Conservation (phyloP, 2,329 filamentous ascomycete genomes). For the Emmonsiellopsis sp. region DNA sequence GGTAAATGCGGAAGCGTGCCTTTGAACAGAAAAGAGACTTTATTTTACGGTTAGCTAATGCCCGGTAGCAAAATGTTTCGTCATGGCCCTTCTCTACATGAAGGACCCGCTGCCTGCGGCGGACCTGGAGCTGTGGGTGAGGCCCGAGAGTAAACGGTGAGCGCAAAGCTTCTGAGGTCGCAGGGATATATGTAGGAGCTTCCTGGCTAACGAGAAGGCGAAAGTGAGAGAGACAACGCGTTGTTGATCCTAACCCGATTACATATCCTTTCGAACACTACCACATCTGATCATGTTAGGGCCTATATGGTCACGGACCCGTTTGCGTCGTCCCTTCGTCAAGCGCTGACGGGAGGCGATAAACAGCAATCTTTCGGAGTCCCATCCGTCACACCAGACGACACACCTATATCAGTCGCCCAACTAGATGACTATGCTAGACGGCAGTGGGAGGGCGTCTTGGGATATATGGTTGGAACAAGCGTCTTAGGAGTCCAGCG, state of each 20-base stretch:
- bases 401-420: conserved; percentile 54
- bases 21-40: not conserved
- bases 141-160: conserved; percentile 52
- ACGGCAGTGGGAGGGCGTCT: conserved; percentile 86
- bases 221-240: conserved; percentile 71
- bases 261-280: conserved; percentile 69
- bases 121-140: conserved; percentile 80
- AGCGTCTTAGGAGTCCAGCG: conserved; percentile 39
- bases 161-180: conserved; percentile 10
- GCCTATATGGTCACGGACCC: conserved; percentile 70
- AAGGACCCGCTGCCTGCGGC: conserved; percentile 66
- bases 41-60: conserved; percentile 9
- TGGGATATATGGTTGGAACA: conserved; percentile 80
- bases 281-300: conserved; percentile 50
- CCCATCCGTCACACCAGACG: conserved; percentile 56
- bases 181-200: conserved; percentile 32
- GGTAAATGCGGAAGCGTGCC: conserved; percentile 40
- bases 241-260: conserved; percentile 71
- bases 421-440: conserved; percentile 80
- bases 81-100: conserved; percentile 92
- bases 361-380: conserved; percentile 85
- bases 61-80: conserved; percentile 73
- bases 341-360: conserved; percentile 80
- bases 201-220: conserved; percentile 1
- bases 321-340: conserved; percentile 73